These are phyloP conservation scores for Russula sp. DNA, from an alignment of 768 basidiomycete genomes.

Conservation along the genomic window DNA sequence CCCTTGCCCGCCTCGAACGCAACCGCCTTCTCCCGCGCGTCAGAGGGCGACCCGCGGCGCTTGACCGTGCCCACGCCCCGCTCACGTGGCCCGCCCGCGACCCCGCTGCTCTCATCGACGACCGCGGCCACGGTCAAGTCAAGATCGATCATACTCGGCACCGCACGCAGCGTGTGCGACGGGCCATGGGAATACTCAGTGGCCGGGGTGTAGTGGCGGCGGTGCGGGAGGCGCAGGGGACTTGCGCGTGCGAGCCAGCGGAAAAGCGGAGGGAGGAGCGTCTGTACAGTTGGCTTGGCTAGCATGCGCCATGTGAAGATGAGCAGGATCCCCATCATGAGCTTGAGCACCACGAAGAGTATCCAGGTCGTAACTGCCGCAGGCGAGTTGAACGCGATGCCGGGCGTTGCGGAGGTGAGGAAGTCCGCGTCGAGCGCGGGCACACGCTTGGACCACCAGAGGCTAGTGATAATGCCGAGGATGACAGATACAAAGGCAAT, in stretches of 20 bases:
- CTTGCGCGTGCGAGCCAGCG: slow-evolving; percentile 53
- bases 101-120: slow-evolving; percentile 26
- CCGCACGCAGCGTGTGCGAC: slow-evolving; percentile 55
- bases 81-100: slow-evolving; percentile 36
- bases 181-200: slow-evolving; percentile 79
- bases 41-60: slow-evolving; percentile 16
- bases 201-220: slow-evolving; percentile 86
- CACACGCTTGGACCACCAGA: slow-evolving; percentile 53
- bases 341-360: slow-evolving; percentile 35
- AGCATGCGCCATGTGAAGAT: slow-evolving; percentile 88
- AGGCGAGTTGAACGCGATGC: slow-evolving; percentile 42
- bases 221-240: slow-evolving; percentile 65
- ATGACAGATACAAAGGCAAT: slow-evolving; percentile 88
- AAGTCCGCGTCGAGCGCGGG: slow-evolving; percentile 33
- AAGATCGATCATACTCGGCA: slow-evolving; percentile 85
- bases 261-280: slow-evolving; percentile 78
- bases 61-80: slow-evolving; percentile 33
- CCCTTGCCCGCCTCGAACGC: slow-evolving; percentile 22
- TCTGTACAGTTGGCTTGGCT: slow-evolving; percentile 70
- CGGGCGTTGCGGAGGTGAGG: slow-evolving; percentile 46
- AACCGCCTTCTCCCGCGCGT: slow-evolving; percentile 17
- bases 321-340: slow-evolving; percentile 57
- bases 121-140: slow-evolving; percentile 29
- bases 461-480: slow-evolving; percentile 61
- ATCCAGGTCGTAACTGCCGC: slow-evolving; percentile 35